Base-by-base conservation (phyloP, 2,329 filamentous ascomycete genomes). In the Neofusicoccum sp. region DNA sequence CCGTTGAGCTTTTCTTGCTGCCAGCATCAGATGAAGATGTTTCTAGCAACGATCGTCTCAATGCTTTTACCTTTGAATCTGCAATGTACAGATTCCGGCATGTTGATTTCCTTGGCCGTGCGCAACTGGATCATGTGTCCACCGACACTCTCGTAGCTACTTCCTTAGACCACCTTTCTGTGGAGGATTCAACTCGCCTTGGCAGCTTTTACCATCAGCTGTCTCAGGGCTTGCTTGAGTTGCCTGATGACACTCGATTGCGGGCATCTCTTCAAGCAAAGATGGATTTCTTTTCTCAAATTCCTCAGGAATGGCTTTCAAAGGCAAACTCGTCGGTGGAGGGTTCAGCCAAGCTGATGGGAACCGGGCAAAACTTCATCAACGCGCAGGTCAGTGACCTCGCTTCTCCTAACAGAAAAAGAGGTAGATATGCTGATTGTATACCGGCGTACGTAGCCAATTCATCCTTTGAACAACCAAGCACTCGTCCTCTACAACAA, bases 1-100 rank as follows among this genome's bases (percentile, higher is more conserved):
- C 93, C 54, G 84, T 97, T 31, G 96, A 99, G 76, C 89, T 99
- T 8, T 95, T 89, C 71, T 81, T 99, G 2, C 64, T 77, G 1
- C 66, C 72, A 16, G 45, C 54, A n/a, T 22, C 66, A 6, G 66
- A 67, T 6, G 63, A 66, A 9, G 33, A 43, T 16, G 44, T 64
- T 16, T 62, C 70, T 7, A 61, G 37, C 33, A 16, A 69, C 4
- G 36, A 47, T 33, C n/a, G 37, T 6, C 50, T 62, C 33, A 41
- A 56, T 8, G n/a, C 43, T 14, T 77, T 78, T 62, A 67, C 71
- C 3, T 68, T 77, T 4, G 77, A 80, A 22, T 77, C 76, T 5
- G 61, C 62, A 0, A 69, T 78, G 62, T 78, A 78, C 64, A 73
- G 77, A 37, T 78, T 77, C 64, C 73, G 77, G 16, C 68, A 74